phyloP scores from a whole-genome alignment of 2,329 filamentous ascomycete species.

The Colletotrichum kahawae region DNA sequence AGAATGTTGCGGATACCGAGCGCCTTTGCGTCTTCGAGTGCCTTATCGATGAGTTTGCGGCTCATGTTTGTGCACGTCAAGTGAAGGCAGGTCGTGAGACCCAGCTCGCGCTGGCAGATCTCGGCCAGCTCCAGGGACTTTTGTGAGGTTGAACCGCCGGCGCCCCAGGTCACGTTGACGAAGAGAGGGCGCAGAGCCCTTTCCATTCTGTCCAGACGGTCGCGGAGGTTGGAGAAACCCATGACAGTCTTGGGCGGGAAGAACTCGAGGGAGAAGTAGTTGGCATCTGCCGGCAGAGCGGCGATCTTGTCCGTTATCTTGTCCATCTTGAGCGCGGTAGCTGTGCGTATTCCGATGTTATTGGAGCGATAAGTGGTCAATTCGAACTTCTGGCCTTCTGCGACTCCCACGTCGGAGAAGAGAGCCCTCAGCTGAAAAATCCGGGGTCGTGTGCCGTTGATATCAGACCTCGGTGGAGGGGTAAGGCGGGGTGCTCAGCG shows the following conservation, averaged over 20 bases:
- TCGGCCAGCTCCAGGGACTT: conserved; percentile 95
- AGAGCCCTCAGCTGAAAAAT: not conserved
- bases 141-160: conserved; percentile 86
- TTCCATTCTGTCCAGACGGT: conserved; percentile 93
- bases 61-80: conserved; percentile 99
- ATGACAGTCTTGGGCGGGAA: conserved; percentile 98
- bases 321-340: conserved; percentile 59
- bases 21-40: conserved; percentile 87
- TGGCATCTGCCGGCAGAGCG: conserved; percentile 79
- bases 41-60: conserved; percentile 81
- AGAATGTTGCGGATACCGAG: conserved; percentile 94
- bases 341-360: not conserved
- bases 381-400: not conserved
- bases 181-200: conserved; percentile 90
- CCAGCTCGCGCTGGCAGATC: conserved; percentile 89
- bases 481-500: not conserved
- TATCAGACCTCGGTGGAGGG: conserved; percentile 11
- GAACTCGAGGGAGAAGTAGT: conserved; percentile 98
- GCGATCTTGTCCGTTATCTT: conserved; percentile 96
- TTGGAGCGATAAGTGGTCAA: not conserved
- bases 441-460: not conserved
- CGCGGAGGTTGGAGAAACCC: conserved; percentile 92
- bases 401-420: not conserved
- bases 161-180: conserved; percentile 97
- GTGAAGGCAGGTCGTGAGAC: conserved; percentile 93